Base-by-base conservation (phyloP, 2,329 filamentous ascomycete species). In the Rosellinia necatrix region DNA sequence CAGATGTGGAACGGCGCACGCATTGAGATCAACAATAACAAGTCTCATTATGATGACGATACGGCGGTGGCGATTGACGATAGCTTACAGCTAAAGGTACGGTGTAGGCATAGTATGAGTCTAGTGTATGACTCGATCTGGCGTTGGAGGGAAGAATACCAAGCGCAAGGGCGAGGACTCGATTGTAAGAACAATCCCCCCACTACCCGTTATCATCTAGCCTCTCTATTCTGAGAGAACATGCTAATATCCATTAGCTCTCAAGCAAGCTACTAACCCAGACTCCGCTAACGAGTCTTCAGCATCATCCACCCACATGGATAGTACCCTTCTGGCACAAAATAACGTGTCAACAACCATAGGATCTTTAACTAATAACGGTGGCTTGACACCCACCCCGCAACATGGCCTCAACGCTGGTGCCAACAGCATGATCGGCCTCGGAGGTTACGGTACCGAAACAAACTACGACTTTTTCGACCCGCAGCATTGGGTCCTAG, bases 401-500 rank as follows among this genome's bases (percentile, higher is more conserved):
- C 75, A 74, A 10, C 77, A 78, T 38, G 71, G 71, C 27, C 66
- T 83, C 22, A 76, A 73, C 24, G 72, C 75, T 12, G 74, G 72
- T 22, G 71, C 77, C 17, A 78, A 75, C 62, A 76, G 74, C 65
- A 76, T 83, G 68, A 75, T 83, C 22, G 75, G 76, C 25, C 72
- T 84, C n/a, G 53, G 53, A 60, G 79, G 81, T 64, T 88, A 90
- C 60, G 81, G 66, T 32, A 69, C 83, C 62, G 82, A 89, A 52
- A 83, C 84, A 8, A 88, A 86, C 65, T 92, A 92, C 71, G 90
- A 96, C 71, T 91, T 96, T 59, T 96, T 96, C 68, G 92, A 96
- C 73, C 91, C 92, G 1, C 81, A 96, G 66, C 91, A 93, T 71
- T 97, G 92, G 92, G 91, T 96, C 79, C 78, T 97, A 58, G 92